Percentiles rank a stretch among this genome's conserved stretches.
phyloP scores from a whole-genome alignment of 306 rosid genomes.

The Pterocarpus macrocarpus region DNA sequence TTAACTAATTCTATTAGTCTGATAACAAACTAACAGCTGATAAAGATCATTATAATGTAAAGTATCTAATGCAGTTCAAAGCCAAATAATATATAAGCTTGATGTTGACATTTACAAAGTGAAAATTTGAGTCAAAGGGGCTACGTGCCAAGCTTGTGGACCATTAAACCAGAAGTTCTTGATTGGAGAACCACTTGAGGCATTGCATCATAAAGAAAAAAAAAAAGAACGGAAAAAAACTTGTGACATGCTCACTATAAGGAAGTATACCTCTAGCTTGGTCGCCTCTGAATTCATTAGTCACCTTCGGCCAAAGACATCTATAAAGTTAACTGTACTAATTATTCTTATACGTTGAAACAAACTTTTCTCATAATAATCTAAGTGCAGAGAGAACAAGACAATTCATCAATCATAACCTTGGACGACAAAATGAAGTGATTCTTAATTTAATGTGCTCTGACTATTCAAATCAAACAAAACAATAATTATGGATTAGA shows the following conservation, averaged over 20 bases:
- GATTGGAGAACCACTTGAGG: background rate
- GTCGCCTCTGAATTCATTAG: background rate
- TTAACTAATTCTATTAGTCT: background rate
- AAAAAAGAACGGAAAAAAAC: background rate
- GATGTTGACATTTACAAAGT: background rate
- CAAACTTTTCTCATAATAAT: background rate
- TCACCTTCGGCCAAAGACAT: background rate
- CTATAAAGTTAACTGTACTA: too few species aligned
- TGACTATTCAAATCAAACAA: constrained; percentile 11
- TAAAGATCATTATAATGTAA: background rate
- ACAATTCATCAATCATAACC: background rate
- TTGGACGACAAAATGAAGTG: background rate
- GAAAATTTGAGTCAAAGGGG: background rate
- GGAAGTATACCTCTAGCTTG: background rate
- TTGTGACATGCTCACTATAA: background rate
- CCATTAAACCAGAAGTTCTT: background rate
- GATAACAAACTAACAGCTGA: background rate
- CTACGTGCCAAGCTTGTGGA: background rate
- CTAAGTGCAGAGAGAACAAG: background rate
- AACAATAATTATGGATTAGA: background rate
- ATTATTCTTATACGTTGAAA: background rate
- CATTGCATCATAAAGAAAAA: too few species aligned
- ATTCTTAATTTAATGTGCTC: background rate
- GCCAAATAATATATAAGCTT: background rate
- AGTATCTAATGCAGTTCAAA: background rate